Conservation (phyloP, 164 flowering plant genomes). For the Aristolochia fimbriata region DNA sequence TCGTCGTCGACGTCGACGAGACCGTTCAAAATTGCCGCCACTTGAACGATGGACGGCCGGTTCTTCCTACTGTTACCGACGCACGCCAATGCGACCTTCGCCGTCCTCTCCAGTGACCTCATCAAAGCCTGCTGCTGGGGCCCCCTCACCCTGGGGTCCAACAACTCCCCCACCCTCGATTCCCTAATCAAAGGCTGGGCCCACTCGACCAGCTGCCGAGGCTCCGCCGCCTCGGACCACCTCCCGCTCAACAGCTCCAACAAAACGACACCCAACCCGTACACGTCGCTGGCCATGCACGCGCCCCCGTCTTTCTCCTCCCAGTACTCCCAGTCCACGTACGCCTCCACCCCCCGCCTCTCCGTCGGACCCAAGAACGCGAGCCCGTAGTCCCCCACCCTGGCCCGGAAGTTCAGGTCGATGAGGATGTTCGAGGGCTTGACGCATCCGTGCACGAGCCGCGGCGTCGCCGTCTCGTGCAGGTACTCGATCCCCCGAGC, state of each 20-base stretch:
- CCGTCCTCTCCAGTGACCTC: slow-evolving; percentile 44
- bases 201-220: slow-evolving; percentile 63
- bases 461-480: slow-evolving; percentile 48
- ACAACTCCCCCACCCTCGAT: slow-evolving; percentile 41
- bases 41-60: slow-evolving; percentile 57
- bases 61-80: slow-evolving; percentile 55
- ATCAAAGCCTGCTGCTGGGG: slow-evolving; percentile 20
- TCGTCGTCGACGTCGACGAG: slow-evolving; percentile 11
- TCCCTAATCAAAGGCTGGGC: slow-evolving; percentile 62
- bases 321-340: slow-evolving; percentile 66
- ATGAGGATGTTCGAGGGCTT: slow-evolving; percentile 59
- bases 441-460: slow-evolving; percentile 56
- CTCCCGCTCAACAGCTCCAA: slow-evolving; percentile 74
- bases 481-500: slow-evolving; percentile 64
- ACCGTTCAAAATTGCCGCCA: slow-evolving; percentile 51
- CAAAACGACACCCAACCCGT: slow-evolving; percentile 73
- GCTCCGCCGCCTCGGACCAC: slow-evolving; percentile 45
- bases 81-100: slow-evolving; percentile 72
- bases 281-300: slow-evolving; percentile 68
- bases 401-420: slow-evolving; percentile 43
- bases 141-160: slow-evolving; percentile 46
- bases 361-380: slow-evolving; percentile 44
- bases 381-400: slow-evolving; percentile 61
- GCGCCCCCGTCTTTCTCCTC: slow-evolving; percentile 22
- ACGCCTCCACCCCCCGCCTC: slow-evolving; percentile 47